phyloP scores from a whole-genome alignment of 202 grass and related monocot genomes.

The Panicum virgatum region DNA sequence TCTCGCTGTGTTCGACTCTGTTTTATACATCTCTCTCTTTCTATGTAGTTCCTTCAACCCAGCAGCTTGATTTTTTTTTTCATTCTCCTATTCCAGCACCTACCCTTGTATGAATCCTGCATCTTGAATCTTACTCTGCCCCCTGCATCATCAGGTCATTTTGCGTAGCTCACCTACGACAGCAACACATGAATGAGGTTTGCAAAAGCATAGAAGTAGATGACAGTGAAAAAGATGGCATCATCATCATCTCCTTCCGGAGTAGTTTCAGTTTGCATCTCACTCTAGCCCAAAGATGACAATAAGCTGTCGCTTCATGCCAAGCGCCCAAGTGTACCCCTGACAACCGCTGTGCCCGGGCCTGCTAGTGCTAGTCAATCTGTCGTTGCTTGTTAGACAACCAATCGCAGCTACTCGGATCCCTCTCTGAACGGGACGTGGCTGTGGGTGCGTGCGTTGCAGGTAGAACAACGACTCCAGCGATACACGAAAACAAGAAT shows the following conservation, averaged over 20 bases:
- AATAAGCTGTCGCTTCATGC: neutral
- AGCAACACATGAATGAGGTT: neutral
- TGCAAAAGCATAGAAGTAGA: neutral
- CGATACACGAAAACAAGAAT: neutral
- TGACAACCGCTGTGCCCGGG: neutral
- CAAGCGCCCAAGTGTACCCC: neutral
- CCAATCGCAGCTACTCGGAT: constrained; percentile 27
- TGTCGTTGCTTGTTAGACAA: constrained; percentile 17
- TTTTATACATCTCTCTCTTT: too few relatives aligned
- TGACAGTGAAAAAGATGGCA: neutral
- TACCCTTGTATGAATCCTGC: neutral
- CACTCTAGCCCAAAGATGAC: too few relatives aligned
- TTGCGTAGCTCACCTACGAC: neutral
- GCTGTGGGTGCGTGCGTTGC: neutral
- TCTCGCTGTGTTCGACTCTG: constrained; percentile 1
- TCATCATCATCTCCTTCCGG: neutral
- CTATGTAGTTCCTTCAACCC: neutral
- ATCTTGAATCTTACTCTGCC: neutral
- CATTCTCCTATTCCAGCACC: too few relatives aligned
- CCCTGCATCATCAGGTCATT: neutral
- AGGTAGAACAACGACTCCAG: neutral
- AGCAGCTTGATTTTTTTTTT: neutral
- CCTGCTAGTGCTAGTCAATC: neutral
- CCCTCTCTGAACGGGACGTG: neutral
- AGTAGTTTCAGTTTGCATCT: neutral